Conservation (phyloP, 106 monocot species). For the Acorus gramineus region DNA sequence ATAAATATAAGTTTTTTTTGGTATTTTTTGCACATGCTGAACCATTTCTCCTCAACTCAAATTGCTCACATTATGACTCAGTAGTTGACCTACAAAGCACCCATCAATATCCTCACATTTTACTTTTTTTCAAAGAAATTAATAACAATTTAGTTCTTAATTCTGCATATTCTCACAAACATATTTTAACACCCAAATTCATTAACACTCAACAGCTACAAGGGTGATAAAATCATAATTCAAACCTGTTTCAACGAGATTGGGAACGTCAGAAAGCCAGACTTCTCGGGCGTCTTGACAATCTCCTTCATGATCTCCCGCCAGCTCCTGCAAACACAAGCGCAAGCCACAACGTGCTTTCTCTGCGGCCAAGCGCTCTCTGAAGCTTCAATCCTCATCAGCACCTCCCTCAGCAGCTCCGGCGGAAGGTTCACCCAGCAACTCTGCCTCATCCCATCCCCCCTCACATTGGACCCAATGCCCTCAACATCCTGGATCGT, state of each 20-base stretch:
- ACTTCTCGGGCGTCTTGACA: conserved; percentile 61
- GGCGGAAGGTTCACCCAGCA: conserved; percentile 75
- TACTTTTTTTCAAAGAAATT: too few relatives aligned
- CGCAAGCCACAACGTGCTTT: conserved; percentile 73
- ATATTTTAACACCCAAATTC: too few relatives aligned
- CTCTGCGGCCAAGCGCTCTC: conserved; percentile 58
- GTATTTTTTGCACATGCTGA: too few relatives aligned
- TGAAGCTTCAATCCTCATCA: conserved; percentile 63
- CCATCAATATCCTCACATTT: too few relatives aligned
- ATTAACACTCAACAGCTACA: too few relatives aligned
- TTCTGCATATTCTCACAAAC: too few relatives aligned
- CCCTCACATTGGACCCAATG: conserved; percentile 1
- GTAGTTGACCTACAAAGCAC: too few relatives aligned
- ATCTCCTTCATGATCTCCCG: conserved; percentile 87
- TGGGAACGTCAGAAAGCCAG: conserved; percentile 72
- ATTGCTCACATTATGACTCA: too few relatives aligned
- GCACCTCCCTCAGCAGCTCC: conserved; percentile 75
- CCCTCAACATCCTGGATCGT: conserved; percentile 17
- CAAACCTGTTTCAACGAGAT: conserved; percentile 84
- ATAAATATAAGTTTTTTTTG: too few relatives aligned
- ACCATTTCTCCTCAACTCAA: too few relatives aligned
- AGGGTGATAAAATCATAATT: neutral
- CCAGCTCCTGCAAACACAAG: conserved; percentile 90
- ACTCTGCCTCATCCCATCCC: conserved; percentile 22
- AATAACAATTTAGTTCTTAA: too few relatives aligned